Evolutionary conservation across 495 filamentous ascomycete species (phyloP).

Genomic region (Hypoxylon perforatum): DNA sequence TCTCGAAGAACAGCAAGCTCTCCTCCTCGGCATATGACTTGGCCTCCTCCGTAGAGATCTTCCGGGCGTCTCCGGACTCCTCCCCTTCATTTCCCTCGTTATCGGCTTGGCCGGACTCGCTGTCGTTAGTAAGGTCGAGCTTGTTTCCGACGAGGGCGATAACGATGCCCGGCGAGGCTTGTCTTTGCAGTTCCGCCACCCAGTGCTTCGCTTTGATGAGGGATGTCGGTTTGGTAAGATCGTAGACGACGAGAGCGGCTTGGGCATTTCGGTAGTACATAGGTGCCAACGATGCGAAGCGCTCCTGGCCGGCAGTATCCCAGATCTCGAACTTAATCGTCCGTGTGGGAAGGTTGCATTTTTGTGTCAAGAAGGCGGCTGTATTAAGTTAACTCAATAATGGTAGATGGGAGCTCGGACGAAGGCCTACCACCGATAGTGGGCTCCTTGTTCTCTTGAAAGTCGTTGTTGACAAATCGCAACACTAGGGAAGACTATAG

Average conservation of each 20-base stretch:
- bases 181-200: constrained; percentile 97
- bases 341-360: constrained; percentile 93
- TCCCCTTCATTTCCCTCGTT: constrained; percentile 62
- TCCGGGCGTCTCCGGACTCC: constrained; percentile 82
- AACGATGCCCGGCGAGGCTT: constrained; percentile 97
- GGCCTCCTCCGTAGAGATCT: constrained; percentile 88
- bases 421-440: constrained; percentile 90
- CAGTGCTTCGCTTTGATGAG: constrained; percentile 97
- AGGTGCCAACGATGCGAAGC: constrained; percentile 94
- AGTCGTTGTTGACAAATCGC: constrained; percentile 99
- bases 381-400: constrained; percentile 14
- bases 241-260: constrained; percentile 98
- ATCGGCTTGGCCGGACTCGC: constrained; percentile 53
- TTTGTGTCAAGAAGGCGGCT: constrained; percentile 99
- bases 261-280: constrained; percentile 99
- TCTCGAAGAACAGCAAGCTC: constrained; percentile 94
- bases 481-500: constrained; percentile 93
- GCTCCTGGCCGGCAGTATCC: constrained; percentile 99
- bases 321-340: constrained; percentile 99
- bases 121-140: constrained; percentile 81
- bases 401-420: constrained; percentile 9
- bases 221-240: constrained; percentile 95
- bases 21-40: constrained; percentile 95
- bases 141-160: constrained; percentile 99
- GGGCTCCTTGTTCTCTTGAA: constrained; percentile 99